A percentile compares a stretch with the other conserved stretches of the same genome.
phyloP scores from a whole-genome alignment of 208 protist species.

The Crithidia thermophila region DNA sequence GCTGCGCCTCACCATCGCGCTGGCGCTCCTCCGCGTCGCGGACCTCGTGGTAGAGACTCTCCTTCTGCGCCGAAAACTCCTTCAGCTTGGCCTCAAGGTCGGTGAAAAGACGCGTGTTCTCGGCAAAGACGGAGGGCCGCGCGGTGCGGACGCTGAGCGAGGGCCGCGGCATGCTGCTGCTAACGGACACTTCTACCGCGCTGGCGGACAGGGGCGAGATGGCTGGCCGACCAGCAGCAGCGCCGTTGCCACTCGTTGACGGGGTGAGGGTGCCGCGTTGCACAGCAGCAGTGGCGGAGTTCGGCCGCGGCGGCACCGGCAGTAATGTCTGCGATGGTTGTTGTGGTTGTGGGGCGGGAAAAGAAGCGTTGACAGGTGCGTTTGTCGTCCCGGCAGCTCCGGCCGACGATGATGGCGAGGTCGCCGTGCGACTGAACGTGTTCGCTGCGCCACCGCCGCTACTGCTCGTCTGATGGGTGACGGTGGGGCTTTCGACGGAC shows the following conservation, averaged over 20 bases:
- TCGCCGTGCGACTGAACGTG: neutral
- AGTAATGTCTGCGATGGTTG: neutral
- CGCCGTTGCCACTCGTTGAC: neutral
- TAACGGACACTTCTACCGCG: neutral
- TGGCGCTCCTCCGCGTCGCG: conserved; percentile 70
- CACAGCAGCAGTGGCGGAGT: neutral
- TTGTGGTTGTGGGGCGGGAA: neutral
- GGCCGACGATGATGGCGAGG: neutral
- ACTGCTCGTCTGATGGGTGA: too few species aligned
- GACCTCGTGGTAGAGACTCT: conserved; percentile 67
- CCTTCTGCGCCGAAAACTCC: conserved; percentile 59
- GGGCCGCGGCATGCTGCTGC: conserved; percentile 10
- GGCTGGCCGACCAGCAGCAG: neutral
- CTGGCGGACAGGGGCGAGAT: conserved; percentile 3
- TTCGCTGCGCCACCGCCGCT: too few species aligned
- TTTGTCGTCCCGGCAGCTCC: too few species aligned
- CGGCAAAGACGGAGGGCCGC: conserved; percentile 35
- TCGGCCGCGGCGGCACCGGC: neutral
- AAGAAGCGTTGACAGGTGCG: neutral
- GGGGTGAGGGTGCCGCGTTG: conserved; percentile 19
- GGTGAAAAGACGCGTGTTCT: conserved; percentile 39
- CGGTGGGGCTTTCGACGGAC: neutral
- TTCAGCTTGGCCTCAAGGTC: conserved; percentile 64
- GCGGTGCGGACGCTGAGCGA: conserved; percentile 22
- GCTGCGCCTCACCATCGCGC: conserved; percentile 56